phyloP scores from a whole-genome alignment of 169 alveolate genomes.

The Babesia sp. region DNA sequence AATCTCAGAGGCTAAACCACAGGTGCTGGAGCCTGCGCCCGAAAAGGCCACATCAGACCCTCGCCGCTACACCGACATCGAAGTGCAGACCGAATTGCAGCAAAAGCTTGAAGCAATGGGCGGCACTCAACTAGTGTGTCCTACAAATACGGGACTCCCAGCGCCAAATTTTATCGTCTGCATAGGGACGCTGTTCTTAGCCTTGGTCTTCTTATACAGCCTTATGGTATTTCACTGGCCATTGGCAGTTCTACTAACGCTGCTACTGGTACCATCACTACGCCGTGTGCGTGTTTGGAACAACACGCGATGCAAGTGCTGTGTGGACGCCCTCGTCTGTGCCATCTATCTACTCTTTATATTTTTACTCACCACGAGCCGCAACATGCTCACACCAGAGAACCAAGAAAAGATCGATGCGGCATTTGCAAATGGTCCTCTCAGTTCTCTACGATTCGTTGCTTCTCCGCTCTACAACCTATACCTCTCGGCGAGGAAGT shows the following conservation, averaged over 20 bases:
- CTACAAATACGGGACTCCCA: conserved; percentile 42
- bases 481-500: background rate
- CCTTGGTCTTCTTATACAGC: conserved; percentile 25
- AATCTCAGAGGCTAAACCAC: background rate
- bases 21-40: background rate
- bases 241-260: conserved; percentile 28
- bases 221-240: conserved; percentile 60
- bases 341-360: background rate
- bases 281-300: conserved; percentile 28
- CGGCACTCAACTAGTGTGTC: conserved; percentile 11
- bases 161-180: conserved; percentile 11
- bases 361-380: background rate
- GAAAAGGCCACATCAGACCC: background rate
- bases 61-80: background rate
- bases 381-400: background rate
- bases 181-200: conserved; percentile 23
- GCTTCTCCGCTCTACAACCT: conserved; percentile 1
- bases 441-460: background rate
- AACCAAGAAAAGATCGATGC: background rate
- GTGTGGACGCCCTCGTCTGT: conserved; percentile 11
- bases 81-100: background rate
- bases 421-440: background rate
- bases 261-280: conserved; percentile 13
- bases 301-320: conserved; percentile 6
- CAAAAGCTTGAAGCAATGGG: conserved; percentile 28